phyloP scores from a whole-genome alignment of 2,329 filamentous ascomycete genomes.

The Canariomyces notabilis region DNA sequence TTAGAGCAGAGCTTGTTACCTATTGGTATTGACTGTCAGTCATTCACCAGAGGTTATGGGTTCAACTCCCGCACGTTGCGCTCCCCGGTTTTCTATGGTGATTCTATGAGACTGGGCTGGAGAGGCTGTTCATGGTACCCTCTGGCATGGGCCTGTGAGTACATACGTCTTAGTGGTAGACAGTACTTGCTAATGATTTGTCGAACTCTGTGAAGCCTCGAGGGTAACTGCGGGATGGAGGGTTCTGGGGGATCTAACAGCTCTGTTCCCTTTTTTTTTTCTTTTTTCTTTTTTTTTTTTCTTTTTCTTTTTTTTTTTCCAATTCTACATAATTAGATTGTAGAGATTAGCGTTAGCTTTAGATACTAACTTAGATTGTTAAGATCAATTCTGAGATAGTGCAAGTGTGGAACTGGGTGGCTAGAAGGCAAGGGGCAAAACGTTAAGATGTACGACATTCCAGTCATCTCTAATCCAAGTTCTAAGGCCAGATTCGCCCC shows the following conservation, averaged over 20 bases:
- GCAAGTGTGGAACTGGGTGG: too few species aligned
- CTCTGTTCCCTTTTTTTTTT: neutral
- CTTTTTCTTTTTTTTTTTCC: too few species aligned
- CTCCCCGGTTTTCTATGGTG: neutral
- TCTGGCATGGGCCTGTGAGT: neutral
- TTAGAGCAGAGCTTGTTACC: neutral
- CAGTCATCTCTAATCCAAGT: too few species aligned
- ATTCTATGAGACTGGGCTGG: neutral
- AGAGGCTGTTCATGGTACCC: neutral
- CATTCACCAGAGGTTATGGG: conserved; percentile 3
- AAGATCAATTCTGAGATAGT: too few species aligned
- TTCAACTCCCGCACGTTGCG: conserved; percentile 7
- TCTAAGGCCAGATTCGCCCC: too few species aligned
- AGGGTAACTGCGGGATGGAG: too few species aligned
- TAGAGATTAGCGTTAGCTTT: too few species aligned
- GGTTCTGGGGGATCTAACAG: neutral
- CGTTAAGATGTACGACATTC: too few species aligned
- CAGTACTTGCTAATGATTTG: neutral
- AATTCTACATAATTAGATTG: too few species aligned
- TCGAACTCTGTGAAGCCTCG: neutral
- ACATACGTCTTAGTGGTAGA: conserved; percentile 5
- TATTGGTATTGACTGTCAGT: neutral
- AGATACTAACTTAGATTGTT: too few species aligned
- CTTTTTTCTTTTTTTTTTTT: neutral
- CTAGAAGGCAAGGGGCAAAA: too few species aligned